Evolutionary conservation across 1,284 basidiomycete species (phyloP), one percentile per base, ranked within the genome.

Genomic region (Moesziomyces parantarcticus): DNA sequence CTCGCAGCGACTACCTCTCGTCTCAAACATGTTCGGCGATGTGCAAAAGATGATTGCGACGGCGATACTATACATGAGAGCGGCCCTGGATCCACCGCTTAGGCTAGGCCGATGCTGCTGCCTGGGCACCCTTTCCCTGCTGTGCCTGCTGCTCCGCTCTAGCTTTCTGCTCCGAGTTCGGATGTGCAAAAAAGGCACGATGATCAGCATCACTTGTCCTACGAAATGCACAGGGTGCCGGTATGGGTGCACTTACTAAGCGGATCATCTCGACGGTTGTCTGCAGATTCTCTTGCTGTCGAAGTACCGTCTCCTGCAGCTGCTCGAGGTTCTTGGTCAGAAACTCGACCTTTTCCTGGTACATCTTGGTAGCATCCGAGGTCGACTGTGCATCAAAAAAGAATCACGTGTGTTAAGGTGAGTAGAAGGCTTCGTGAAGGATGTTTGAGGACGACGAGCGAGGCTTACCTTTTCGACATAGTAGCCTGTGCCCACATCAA

Each of bases 401-500:
- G 36, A 13, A 16, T 39, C 36, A 39, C n/a, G n/a, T n/a, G n/a
- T n/a, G n/a, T 16, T 18, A 23, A 32, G 20, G 41, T 41, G 9
- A 21, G 2, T 9, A 23, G 11, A 36, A 47, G 29, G 26, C 16
- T n/a, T 34, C 36, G n/a, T 22, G 23, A 49, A 20, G 26, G 23
- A n/a, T 13, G 42, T 22, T 23, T 22, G 14, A n/a, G 9, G 20
- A 26, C 4, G 6, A 23, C 9, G 3, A 14, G 32, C 14, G 22
- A 6, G 6, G 57, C 87, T 62, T 57, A 93, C 94, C 88, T 97
- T 98, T 84, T 93, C 91, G 20, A 99, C 91, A 80, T 92, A 98
- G 85, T 97, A 99, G 0, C 96, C 96, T 0, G 96, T 98, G 2
- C 96, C 96, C 32, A 99, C 89, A 83, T 99, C 96, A 20, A 99